Evolutionary conservation across 2,329 filamentous ascomycete genomes (phyloP).

Genomic region (Aureobasidium mangrovei): DNA sequence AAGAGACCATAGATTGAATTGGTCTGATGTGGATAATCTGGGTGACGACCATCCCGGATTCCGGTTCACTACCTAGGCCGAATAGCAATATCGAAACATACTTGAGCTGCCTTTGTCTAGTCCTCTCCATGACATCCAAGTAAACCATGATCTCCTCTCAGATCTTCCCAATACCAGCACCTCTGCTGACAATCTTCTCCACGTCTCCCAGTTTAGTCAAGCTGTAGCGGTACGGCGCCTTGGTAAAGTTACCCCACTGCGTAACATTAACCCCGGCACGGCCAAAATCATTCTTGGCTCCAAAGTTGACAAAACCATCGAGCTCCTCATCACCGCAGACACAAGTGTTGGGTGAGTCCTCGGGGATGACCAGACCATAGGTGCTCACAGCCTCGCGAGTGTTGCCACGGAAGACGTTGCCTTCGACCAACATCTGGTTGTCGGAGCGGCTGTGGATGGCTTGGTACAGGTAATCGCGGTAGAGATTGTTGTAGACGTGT

Average conservation of each 20-base stretch:
- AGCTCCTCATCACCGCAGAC: slow-evolving; percentile 46
- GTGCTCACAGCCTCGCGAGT: slow-evolving; percentile 44
- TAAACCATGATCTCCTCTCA: neutral
- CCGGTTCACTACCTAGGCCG: slow-evolving; percentile 28
- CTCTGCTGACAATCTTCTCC: slow-evolving; percentile 33
- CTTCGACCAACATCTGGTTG: slow-evolving; percentile 43
- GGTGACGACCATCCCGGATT: slow-evolving; percentile 45
- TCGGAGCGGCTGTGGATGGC: slow-evolving; percentile 42
- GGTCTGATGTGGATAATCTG: slow-evolving; percentile 39
- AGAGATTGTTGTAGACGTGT: slow-evolving; percentile 44
- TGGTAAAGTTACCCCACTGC: slow-evolving; percentile 41
- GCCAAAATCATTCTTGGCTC: slow-evolving; percentile 45
- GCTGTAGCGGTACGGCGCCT: slow-evolving; percentile 42
- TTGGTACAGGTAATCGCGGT: slow-evolving; percentile 40
- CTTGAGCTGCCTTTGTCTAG: too few relatives aligned
- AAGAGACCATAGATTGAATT: slow-evolving; percentile 36
- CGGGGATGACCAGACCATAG: slow-evolving; percentile 47
- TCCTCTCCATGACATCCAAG: too few relatives aligned
- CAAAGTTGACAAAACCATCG: slow-evolving; percentile 47
- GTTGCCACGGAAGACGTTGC: slow-evolving; percentile 40
- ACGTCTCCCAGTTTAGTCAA: slow-evolving; percentile 40
- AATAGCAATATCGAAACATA: too few relatives aligned
- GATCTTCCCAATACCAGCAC: slow-evolving; percentile 41
- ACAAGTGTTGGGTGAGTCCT: slow-evolving; percentile 46
- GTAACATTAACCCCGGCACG: slow-evolving; percentile 44